phyloP scores from a whole-genome alignment of 371 early-diverging fungal genomes.

The Apophysomyces elegans region DNA sequence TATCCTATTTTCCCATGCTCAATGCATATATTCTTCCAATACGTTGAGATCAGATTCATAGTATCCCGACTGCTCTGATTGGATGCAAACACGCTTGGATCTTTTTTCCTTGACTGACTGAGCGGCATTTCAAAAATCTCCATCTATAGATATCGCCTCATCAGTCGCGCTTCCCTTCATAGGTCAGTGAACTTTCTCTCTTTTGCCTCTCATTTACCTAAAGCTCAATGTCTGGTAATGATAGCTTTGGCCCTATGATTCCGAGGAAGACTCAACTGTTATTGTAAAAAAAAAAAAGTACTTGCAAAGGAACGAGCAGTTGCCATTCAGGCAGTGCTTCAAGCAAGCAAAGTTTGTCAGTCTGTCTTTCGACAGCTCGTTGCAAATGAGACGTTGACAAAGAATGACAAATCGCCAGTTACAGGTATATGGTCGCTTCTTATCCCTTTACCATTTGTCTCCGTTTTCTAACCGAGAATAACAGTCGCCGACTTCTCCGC shows the following conservation, averaged over 20 bases:
- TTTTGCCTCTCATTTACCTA: not conserved
- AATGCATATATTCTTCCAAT: too few species aligned
- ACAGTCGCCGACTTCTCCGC: slow-evolving; percentile 94
- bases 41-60: too few species aligned
- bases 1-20: too few species aligned
- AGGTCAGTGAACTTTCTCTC: too few species aligned
- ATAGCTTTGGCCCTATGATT: not conserved
- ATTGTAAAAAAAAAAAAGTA: slow-evolving; percentile 19
- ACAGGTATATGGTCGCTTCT: slow-evolving; percentile 61
- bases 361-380: slow-evolving; percentile 83
- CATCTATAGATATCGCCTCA: not conserved
- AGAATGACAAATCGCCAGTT: slow-evolving; percentile 95
- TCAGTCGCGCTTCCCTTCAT: too few species aligned
- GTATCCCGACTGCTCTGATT: not conserved
- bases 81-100: not conserved
- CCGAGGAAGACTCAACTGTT: not conserved
- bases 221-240: not conserved
- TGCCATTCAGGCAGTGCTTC: slow-evolving; percentile 88
- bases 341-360: slow-evolving; percentile 84
- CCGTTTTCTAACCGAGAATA: not conserved
- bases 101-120: not conserved
- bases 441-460: not conserved
- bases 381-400: slow-evolving; percentile 78
- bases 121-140: not conserved
- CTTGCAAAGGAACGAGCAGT: slow-evolving; percentile 75